Percentiles rank a stretch among this genome's conserved stretches.
phyloP scores from a whole-genome alignment of 768 basidiomycete genomes.

The Kwoniella botswanensis region DNA sequence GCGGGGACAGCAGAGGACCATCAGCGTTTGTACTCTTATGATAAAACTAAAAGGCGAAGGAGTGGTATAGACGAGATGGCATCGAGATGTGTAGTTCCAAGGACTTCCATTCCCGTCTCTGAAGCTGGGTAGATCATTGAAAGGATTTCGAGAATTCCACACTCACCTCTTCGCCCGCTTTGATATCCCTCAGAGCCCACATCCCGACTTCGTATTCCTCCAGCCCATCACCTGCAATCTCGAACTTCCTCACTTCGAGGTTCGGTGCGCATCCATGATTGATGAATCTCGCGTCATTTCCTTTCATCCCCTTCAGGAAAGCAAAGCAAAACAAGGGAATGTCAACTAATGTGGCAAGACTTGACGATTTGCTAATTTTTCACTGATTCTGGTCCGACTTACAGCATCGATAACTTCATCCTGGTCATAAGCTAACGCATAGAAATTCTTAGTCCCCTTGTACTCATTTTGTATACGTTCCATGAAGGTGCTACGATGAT shows the following conservation, averaged over 20 bases:
- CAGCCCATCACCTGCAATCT: constrained; percentile 53
- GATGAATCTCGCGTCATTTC: constrained; percentile 60
- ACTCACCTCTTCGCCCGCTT: constrained; percentile 56
- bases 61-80: too few species aligned
- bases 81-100: too few species aligned
- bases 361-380: too few species aligned
- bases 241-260: constrained; percentile 57
- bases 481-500: constrained; percentile 45
- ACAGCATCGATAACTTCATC: constrained; percentile 60
- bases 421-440: constrained; percentile 59
- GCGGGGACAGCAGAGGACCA: neutral
- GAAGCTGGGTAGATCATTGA: too few species aligned
- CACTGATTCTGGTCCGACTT: neutral
- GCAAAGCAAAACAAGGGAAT: neutral
- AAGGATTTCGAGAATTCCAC: neutral
- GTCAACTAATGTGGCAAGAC: neutral
- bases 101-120: too few species aligned
- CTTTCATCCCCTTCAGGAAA: constrained; percentile 52
- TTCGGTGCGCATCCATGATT: constrained; percentile 60
- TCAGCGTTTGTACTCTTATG: too few species aligned
- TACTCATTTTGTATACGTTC: constrained; percentile 52
- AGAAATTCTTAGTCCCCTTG: constrained; percentile 54
- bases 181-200: constrained; percentile 58
- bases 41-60: too few species aligned
- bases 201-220: constrained; percentile 60